Percentiles rank a stretch among this genome's conserved stretches.
phyloP scores from a whole-genome alignment of 2,329 filamentous ascomycete genomes.

The Aspergillus awamori region DNA sequence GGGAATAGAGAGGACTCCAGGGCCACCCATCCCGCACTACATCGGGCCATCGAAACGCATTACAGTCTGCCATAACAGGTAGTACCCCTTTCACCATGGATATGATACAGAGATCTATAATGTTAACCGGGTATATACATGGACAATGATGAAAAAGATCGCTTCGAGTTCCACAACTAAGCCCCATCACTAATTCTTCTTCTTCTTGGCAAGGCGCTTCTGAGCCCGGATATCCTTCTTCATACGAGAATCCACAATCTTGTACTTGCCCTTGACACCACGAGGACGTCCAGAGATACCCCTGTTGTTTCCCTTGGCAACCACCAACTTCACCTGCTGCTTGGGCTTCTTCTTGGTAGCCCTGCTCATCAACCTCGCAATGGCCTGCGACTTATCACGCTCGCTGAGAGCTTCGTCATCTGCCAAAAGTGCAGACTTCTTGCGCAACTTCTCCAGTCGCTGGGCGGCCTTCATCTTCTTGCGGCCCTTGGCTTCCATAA shows the following conservation, averaged over 20 bases:
- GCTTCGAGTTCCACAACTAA: constrained; percentile 11
- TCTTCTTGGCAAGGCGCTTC: constrained; percentile 79
- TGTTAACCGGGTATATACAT: constrained; percentile 25
- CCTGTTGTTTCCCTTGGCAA: constrained; percentile 80
- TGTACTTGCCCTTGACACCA: constrained; percentile 94
- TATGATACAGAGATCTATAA: constrained; percentile 10
- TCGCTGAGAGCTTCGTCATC: constrained; percentile 92
- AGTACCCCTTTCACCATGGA: constrained; percentile 7
- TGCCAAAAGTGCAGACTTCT: constrained; percentile 89
- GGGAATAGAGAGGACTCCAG: neutral
- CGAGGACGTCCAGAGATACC: constrained; percentile 83
- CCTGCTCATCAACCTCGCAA: constrained; percentile 77
- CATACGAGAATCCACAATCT: constrained; percentile 92
- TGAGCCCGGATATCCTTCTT: constrained; percentile 93
- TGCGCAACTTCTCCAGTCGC: constrained; percentile 88
- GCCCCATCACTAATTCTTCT: constrained; percentile 47
- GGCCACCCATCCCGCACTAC: neutral
- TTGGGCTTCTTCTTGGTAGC: constrained; percentile 85
- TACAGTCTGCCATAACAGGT: neutral
- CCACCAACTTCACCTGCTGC: constrained; percentile 81
- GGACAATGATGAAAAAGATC: constrained; percentile 14
- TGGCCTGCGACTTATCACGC: constrained; percentile 89
- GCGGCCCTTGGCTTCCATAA: constrained; percentile 89
- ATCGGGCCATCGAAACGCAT: neutral
- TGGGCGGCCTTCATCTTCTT: constrained; percentile 97